These are phyloP conservation scores for Xylaria sp. DNA, from an alignment of 2,329 filamentous ascomycete genomes.

Conservation along the genomic window DNA sequence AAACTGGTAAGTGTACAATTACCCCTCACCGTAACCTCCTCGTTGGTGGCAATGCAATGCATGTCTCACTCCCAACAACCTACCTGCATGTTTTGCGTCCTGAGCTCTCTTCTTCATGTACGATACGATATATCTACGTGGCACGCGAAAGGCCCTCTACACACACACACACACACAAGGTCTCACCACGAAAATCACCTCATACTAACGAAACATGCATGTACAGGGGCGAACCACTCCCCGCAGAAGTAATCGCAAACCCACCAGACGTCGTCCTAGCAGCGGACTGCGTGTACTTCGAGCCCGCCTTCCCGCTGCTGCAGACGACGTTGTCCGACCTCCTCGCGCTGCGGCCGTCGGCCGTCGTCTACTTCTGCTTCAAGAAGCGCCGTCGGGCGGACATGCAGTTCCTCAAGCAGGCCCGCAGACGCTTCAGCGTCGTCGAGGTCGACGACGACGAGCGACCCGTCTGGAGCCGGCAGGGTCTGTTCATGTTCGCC, in stretches of 20 bases:
- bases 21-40: neutral
- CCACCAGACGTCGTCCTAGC: constrained; percentile 87
- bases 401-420: constrained; percentile 77
- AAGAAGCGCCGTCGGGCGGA: constrained; percentile 89
- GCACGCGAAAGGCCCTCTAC: neutral
- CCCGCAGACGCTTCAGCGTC: constrained; percentile 72
- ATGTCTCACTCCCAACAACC: constrained; percentile 32
- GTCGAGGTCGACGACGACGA: constrained; percentile 67
- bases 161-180: neutral
- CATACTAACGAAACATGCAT: neutral
- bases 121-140: neutral
- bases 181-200: neutral
- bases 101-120: neutral
- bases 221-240: constrained; percentile 68
- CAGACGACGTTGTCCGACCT: constrained; percentile 80
- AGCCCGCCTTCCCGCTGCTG: constrained; percentile 91
- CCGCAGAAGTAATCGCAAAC: constrained; percentile 61
- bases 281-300: constrained; percentile 97
- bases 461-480: constrained; percentile 64
- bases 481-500: constrained; percentile 70
- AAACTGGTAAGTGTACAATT: constrained; percentile 73
- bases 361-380: constrained; percentile 84
- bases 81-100: neutral
- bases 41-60: neutral
- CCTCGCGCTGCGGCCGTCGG: constrained; percentile 74